Base-by-base conservation (phyloP, 257 asterid genomes). In the Fraxinus cuspidata region DNA sequence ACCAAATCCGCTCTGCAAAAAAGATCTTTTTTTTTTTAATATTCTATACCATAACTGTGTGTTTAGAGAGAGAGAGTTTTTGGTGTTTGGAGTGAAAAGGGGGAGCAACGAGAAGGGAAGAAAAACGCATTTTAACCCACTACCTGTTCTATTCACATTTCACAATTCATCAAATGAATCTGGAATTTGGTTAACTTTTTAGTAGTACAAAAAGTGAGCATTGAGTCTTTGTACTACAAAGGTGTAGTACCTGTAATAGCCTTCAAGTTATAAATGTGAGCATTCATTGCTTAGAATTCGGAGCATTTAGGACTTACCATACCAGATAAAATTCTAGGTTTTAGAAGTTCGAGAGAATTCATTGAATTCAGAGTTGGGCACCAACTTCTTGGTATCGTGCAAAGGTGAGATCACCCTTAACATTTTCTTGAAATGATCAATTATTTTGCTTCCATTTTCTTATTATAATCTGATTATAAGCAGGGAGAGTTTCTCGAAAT, bases 161-260 rank as follows among this genome's bases (percentile, higher is more conserved):
- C 71, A 16, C 4, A 31, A 31, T 31, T 31, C 71, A 28, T 64
- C n/a, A 35, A 69, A 37, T n/a, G 73, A 70, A 70, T 35, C 47
- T 72, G 78, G 75, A 64, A 81, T 84, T 78, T 28, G 58, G 66
- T 66, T 51, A 21, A 79, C 6, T 18, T 8, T 29, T 56, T 70
- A 70, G 84, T 74, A 75, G 87, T 84, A 84, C 87, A 81, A 78
- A 37, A 65, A 32, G 11, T 58, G 65, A 29, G 16, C 15, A 19
- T 34, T 29, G 11, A 4, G 40, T 32, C 31, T 18, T 42, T 80
- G 84, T 84, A 84, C 85, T 83, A 77, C 78, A 18, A 2, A 11
- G 38, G 8, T 31, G 81, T 53, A 77, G 79, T 78, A 83, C 73
- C 38, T 60, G 56, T 2, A 72, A 28, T 49, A 49, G 21, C 16